phyloP scores from a whole-genome alignment of 139 green algal species.

The Mesotaenium endlicherianum region DNA sequence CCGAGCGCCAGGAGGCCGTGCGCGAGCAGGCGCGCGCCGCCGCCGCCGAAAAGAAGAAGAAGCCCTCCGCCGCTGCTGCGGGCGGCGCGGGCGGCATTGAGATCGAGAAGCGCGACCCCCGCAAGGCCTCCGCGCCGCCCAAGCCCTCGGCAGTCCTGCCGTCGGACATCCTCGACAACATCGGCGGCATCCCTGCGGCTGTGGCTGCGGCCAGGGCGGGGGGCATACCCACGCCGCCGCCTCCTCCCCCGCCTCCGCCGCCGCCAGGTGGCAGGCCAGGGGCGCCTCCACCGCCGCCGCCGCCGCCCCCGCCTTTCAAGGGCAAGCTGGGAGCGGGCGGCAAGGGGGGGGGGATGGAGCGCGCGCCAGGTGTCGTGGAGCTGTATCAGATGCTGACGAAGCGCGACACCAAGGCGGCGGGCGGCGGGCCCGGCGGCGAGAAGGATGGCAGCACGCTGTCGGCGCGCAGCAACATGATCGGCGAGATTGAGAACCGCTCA shows the following conservation, averaged over 20 bases:
- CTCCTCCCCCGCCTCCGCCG: conserved; percentile 15
- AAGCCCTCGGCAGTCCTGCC: no score
- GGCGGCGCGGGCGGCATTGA: no score
- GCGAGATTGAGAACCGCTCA: conserved; percentile 53
- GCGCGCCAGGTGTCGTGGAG: conserved; percentile 44
- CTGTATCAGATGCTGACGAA: conserved; percentile 52
- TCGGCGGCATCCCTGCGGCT: no score
- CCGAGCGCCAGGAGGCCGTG: neutral
- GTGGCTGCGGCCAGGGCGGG: no score
- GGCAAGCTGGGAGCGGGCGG: neutral
- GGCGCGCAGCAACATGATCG: conserved; percentile 39
- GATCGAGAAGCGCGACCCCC: conserved; percentile 20
- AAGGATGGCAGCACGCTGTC: no score
- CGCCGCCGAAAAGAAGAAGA: neutral
- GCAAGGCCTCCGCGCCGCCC: conserved; percentile 3
- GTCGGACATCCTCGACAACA: no score
- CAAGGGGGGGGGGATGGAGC: conserved; percentile 11
- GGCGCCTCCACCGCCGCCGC: conserved; percentile 9
- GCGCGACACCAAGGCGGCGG: neutral
- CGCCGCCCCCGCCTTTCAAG: conserved; percentile 10
- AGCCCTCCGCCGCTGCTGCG: no score
- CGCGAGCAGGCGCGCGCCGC: neutral
- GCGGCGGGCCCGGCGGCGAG: neutral
- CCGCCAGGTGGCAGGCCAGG: neutral
- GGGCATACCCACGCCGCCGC: neutral